These are phyloP conservation scores for Moricandia moricandioides DNA, from an alignment of 345 rosid species.

Conservation along the genomic window DNA sequence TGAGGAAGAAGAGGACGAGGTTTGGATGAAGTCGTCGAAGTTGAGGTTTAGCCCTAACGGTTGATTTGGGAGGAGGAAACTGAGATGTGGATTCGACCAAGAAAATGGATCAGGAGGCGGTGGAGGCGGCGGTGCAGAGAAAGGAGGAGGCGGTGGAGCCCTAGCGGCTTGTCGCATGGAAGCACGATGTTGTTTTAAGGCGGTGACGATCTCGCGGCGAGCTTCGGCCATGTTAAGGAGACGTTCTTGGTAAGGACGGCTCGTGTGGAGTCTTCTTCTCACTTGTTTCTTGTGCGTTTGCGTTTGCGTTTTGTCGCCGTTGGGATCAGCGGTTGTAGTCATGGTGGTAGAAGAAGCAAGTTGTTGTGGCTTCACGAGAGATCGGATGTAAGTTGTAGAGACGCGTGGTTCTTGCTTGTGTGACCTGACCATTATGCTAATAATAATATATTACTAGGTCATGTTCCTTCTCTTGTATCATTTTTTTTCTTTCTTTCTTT, in stretches of 20 bases:
- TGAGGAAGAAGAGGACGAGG: conserved; percentile 46
- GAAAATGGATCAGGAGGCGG: conserved; percentile 44
- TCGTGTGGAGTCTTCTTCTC: conserved; percentile 92
- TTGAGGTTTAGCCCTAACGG: conserved; percentile 80
- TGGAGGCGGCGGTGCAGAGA: conserved; percentile 27
- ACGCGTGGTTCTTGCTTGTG: conserved; percentile 28
- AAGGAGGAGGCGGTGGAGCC: conserved; percentile 39
- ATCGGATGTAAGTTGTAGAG: conserved; percentile 30
- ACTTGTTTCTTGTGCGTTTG: conserved; percentile 85
- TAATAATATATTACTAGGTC: not conserved
- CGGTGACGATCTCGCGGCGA: conserved; percentile 92
- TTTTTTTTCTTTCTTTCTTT: not conserved
- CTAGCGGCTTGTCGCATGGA: conserved; percentile 74
- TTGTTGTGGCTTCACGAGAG: conserved; percentile 32
- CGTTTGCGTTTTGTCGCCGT: conserved; percentile 32
- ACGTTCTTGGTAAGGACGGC: conserved; percentile 93
- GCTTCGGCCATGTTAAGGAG: conserved; percentile 99
- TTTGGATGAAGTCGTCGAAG: conserved; percentile 69
- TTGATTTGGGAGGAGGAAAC: conserved; percentile 62
- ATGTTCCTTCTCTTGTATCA: conserved; percentile 18
- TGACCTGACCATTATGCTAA: conserved; percentile 18
- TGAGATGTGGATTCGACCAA: conserved; percentile 43
- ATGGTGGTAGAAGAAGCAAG: conserved; percentile 59
- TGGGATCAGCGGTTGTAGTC: conserved; percentile 26
- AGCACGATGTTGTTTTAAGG: conserved; percentile 87